Percentiles rank a stretch among this genome's conserved stretches.
phyloP scores from a whole-genome alignment of 805 yeast genomes.

The Candida sithepensis region DNA sequence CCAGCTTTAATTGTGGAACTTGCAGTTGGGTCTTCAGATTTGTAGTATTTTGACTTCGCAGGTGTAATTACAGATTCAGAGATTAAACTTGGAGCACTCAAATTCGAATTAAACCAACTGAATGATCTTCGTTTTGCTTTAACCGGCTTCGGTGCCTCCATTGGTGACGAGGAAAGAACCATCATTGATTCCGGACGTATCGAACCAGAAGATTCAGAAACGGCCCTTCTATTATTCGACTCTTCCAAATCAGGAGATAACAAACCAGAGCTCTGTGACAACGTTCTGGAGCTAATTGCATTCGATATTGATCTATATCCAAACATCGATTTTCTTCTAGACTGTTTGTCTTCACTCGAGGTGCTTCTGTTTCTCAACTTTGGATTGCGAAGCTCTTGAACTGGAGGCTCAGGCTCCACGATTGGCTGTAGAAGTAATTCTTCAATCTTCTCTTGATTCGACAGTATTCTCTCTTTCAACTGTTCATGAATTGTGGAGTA shows the following conservation, averaged over 20 bases:
- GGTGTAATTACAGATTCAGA: background rate
- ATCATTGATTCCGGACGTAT: background rate
- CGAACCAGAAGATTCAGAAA: slow-evolving; percentile 1
- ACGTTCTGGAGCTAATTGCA: slow-evolving; percentile 18
- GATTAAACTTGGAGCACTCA: slow-evolving; percentile 15
- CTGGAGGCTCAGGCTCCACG: slow-evolving; percentile 1
- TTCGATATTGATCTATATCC: slow-evolving; percentile 26
- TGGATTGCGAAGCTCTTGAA: slow-evolving; percentile 6
- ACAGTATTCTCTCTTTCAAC: slow-evolving; percentile 8
- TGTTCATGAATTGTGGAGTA: slow-evolving; percentile 11
- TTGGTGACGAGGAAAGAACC: background rate
- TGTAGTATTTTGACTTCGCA: background rate
- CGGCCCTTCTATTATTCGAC: slow-evolving; percentile 6
- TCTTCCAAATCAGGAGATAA: background rate
- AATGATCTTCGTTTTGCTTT: slow-evolving; percentile 20
- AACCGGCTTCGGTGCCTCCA: slow-evolving; percentile 1
- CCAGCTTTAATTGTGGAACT: background rate
- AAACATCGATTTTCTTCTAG: slow-evolving; percentile 25
- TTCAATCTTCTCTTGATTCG: slow-evolving; percentile 7
- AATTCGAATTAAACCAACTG: slow-evolving; percentile 23
- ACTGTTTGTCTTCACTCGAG: slow-evolving; percentile 16
- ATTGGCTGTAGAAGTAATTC: slow-evolving; percentile 16
- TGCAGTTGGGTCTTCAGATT: background rate
- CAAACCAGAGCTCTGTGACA: slow-evolving; percentile 5
- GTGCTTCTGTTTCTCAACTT: slow-evolving; percentile 13